Conservation (phyloP, 306 rosid species). For the Cicer pinnatifidum region DNA sequence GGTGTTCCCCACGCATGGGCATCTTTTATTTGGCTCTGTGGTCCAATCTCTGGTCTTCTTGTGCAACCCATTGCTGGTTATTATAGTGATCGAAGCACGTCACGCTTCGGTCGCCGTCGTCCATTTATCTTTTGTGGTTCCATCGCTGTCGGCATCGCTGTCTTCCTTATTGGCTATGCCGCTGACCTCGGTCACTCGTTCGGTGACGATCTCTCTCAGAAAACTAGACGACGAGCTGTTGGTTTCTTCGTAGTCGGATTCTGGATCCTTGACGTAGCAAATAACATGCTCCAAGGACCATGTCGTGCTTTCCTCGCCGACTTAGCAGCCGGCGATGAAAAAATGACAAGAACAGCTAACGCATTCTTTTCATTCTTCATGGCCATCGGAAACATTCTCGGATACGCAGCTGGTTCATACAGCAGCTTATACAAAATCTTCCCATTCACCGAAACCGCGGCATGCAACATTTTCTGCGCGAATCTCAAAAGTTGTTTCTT, state of each 20-base stretch:
- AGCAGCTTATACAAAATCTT: conserved; percentile 45
- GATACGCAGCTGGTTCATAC: conserved; percentile 59
- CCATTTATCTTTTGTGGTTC: conserved; percentile 69
- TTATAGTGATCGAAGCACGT: conserved; percentile 70
- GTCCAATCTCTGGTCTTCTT: conserved; percentile 74
- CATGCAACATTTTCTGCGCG: conserved; percentile 71
- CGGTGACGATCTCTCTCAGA: not conserved
- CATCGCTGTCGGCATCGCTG: conserved; percentile 33
- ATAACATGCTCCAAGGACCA: conserved; percentile 76
- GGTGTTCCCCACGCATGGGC: conserved; percentile 78
- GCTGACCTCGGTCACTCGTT: conserved; percentile 5
- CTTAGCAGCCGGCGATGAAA: conserved; percentile 54
- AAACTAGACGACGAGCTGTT: not conserved
- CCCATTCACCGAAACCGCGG: conserved; percentile 59
- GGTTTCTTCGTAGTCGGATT: conserved; percentile 1
- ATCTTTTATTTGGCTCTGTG: conserved; percentile 81
- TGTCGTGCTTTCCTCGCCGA: conserved; percentile 72
- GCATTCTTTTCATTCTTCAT: conserved; percentile 4
- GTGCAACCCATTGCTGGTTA: conserved; percentile 82
- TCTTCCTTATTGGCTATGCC: not conserved
- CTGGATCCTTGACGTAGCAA: conserved; percentile 63
- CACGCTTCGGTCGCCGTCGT: conserved; percentile 78
- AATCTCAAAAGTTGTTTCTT: conserved; percentile 80
- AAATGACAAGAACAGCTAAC: conserved; percentile 48
- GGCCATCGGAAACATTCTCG: conserved; percentile 6